These are phyloP conservation scores for Pestalotiopsis fici DNA, from an alignment of 2,329 filamentous ascomycete species.

Conservation along the genomic window DNA sequence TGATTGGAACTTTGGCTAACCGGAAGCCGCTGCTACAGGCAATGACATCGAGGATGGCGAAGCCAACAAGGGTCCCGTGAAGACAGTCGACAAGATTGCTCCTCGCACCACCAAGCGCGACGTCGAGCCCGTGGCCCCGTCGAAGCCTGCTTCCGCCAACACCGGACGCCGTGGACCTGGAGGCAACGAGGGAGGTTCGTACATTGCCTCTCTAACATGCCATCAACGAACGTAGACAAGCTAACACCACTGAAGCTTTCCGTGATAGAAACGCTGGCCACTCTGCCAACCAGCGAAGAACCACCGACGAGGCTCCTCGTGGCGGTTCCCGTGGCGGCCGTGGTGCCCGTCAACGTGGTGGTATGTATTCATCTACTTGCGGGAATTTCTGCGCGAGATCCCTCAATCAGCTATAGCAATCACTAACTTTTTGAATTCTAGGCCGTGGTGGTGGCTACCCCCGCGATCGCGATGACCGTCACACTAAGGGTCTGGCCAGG, in stretches of 20 bases:
- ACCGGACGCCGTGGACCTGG: slow-evolving; percentile 57
- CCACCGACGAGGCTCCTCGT: slow-evolving; percentile 67
- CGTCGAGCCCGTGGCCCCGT: slow-evolving; percentile 72
- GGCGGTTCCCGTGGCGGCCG: slow-evolving; percentile 61
- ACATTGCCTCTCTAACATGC: background rate
- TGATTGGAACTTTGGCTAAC: slow-evolving; percentile 22
- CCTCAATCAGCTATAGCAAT: background rate
- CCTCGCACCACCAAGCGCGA: slow-evolving; percentile 82
- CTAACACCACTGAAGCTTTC: slow-evolving; percentile 64
- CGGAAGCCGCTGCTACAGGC: slow-evolving; percentile 42
- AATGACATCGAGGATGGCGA: slow-evolving; percentile 68
- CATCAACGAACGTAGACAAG: slow-evolving; percentile 5
- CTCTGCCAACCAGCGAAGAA: slow-evolving; percentile 79
- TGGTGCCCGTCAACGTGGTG: slow-evolving; percentile 63
- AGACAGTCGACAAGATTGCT: slow-evolving; percentile 83
- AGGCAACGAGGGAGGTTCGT: slow-evolving; percentile 88
- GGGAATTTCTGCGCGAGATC: background rate
- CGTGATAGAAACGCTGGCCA: slow-evolving; percentile 83
- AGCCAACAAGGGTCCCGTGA: slow-evolving; percentile 77
- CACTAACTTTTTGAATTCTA: slow-evolving; percentile 21
- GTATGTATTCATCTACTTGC: slow-evolving; percentile 37
- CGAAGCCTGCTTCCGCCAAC: slow-evolving; percentile 36
- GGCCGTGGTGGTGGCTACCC: slow-evolving; percentile 56
- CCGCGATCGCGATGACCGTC: slow-evolving; percentile 58
- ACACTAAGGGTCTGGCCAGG: slow-evolving; percentile 48